These are phyloP conservation scores for Yamadazyma tumulicola DNA, from an alignment of 805 yeast species.

Conservation along the genomic window DNA sequence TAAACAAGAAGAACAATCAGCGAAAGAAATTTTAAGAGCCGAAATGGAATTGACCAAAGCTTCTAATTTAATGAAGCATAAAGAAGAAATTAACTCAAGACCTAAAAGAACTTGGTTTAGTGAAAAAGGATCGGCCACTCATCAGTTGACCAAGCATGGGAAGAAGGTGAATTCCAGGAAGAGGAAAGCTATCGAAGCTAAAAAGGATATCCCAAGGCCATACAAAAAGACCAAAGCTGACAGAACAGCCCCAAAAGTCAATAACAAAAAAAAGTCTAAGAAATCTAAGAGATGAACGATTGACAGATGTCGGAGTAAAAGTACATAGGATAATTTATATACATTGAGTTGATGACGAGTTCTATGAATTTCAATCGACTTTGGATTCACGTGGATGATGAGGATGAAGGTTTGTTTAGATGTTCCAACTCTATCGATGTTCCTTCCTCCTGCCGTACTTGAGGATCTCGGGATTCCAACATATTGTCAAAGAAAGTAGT, in stretches of 20 bases:
- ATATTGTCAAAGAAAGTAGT: conserved; percentile 87
- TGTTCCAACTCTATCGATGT: conserved; percentile 10
- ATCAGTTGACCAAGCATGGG: conserved; percentile 45
- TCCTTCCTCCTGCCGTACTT: conserved; percentile 23
- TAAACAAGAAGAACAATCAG: conserved; percentile 80
- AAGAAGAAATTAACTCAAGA: conserved; percentile 78
- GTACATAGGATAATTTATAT: background rate
- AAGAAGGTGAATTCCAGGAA: conserved; percentile 62
- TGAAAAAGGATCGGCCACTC: conserved; percentile 35
- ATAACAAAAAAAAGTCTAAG: conserved; percentile 5
- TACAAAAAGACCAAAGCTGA: conserved; percentile 81
- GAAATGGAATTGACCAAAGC: conserved; percentile 90
- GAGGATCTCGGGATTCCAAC: conserved; percentile 57
- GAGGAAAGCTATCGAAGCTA: conserved; percentile 66
- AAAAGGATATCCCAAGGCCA: conserved; percentile 50
- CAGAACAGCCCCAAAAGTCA: conserved; percentile 47
- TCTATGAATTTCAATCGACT: too few species aligned
- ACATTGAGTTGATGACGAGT: background rate
- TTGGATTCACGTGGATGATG: too few species aligned
- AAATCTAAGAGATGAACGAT: conserved; percentile 3
- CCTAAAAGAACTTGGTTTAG: conserved; percentile 97
- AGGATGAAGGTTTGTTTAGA: conserved; percentile 4
- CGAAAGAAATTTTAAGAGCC: conserved; percentile 80
- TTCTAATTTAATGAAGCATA: conserved; percentile 75
- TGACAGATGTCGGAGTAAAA: background rate